Percentiles rank a stretch among this genome's conserved stretches.
Conservation (phyloP, 306 rosid species). For the Lagenaria siceraria region DNA sequence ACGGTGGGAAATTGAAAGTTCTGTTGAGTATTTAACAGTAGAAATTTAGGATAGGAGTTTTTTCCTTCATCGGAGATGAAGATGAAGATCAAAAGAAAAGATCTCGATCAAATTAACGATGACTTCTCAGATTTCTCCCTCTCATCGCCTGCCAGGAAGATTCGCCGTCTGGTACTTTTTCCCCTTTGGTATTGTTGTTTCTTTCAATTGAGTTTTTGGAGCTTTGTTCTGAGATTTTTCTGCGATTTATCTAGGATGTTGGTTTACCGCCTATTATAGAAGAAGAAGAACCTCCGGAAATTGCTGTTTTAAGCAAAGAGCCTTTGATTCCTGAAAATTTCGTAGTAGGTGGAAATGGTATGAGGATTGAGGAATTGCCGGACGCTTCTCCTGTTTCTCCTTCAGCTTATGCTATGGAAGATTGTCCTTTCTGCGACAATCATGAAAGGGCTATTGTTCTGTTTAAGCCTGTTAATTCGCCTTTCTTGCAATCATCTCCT, state of each 20-base stretch:
- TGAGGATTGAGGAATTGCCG: slow-evolving; percentile 13
- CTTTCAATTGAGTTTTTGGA: neutral
- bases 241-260: slow-evolving; percentile 28
- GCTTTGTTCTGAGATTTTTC: neutral
- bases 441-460: slow-evolving; percentile 63
- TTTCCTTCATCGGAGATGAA: neutral
- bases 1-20: neutral
- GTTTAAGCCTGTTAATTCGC: slow-evolving; percentile 37
- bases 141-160: slow-evolving; percentile 69
- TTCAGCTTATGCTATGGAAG: neutral
- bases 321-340: neutral
- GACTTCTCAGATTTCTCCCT: slow-evolving; percentile 72
- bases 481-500: slow-evolving; percentile 12
- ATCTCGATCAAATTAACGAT: slow-evolving; percentile 29
- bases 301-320: neutral
- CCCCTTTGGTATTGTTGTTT: neutral
- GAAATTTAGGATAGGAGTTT: neutral
- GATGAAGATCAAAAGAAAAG: slow-evolving; percentile 40
- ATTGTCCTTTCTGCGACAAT: slow-evolving; percentile 7
- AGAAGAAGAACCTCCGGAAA: slow-evolving; percentile 27
- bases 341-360: slow-evolving; percentile 22
- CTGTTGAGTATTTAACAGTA: neutral
- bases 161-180: slow-evolving; percentile 64
- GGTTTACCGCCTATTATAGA: slow-evolving; percentile 60
- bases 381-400: neutral